Base-by-base conservation (phyloP, 371 early-diverging fungal genomes). In the Fennellomyces sp. region DNA sequence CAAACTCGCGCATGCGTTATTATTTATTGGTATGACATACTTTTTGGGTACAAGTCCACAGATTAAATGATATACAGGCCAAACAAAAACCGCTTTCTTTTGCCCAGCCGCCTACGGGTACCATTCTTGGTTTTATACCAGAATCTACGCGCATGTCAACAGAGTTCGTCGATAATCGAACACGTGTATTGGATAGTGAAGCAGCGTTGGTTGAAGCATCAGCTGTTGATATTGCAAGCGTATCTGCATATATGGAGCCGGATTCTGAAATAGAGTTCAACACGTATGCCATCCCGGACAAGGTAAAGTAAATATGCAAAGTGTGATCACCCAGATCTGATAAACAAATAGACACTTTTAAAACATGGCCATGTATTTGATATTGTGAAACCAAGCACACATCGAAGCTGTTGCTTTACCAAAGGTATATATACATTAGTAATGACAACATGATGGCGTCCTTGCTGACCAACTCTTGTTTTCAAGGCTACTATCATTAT, bases 361-460 rank as follows among this genome's bases (percentile, higher is more conserved):
- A 89, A 86, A 54, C 82, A 88, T 38, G 82, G 84, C 3, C 75
- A 82, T 31, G 78, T 85, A 12, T 83, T 89, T 73, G 94, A 93
- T 68, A 88, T 93, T 33, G 90, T 92, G 7, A 88, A 87, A 38
- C 83, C 84, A 4, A 64, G 69, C 21, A 80, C 77, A 8, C 76
- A 64, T 27, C 78, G 90, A 26, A 86, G 91, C 26, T 92, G 91
- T 56, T 94, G 94, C 65, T 94, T 94, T 65, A 94, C 94, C 11
- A 94, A 94, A 71, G 90, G 84, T 73, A 45, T 28, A 19, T 47
- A n/a, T 23, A 54, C 21, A 29, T n/a, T n/a, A 45, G 33, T 31
- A 41, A 25, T 39, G 23, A 17, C n/a, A 27, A 53, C n/a, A n/a
- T n/a, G n/a, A n/a, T n/a, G n/a, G 19, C 47, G 56, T 33, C 35